A percentile compares a stretch with the other conserved stretches of the same genome.
phyloP scores from a whole-genome alignment of 2,329 filamentous ascomycete species.

The Fusarium tupiense region DNA sequence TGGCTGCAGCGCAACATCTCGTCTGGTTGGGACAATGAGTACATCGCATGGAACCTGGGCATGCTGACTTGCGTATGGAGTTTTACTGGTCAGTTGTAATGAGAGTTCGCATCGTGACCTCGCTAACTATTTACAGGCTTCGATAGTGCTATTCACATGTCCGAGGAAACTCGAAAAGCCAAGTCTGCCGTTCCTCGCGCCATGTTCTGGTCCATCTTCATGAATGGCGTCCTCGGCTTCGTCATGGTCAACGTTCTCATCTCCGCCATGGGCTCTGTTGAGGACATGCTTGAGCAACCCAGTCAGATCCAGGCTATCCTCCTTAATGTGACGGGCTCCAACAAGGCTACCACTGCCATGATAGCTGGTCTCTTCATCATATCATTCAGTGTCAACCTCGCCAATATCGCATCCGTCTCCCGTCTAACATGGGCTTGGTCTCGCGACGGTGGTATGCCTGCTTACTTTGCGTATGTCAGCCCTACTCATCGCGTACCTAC shows the following conservation, averaged over 20 bases:
- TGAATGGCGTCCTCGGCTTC: slow-evolving; percentile 41
- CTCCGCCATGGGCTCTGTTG: slow-evolving; percentile 39
- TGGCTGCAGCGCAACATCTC: slow-evolving; percentile 35
- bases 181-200: slow-evolving; percentile 40
- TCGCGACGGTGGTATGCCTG: slow-evolving; percentile 39
- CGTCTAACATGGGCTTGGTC: slow-evolving; percentile 42
- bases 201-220: slow-evolving; percentile 45
- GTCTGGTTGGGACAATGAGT: slow-evolving; percentile 39
- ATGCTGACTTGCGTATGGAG: slow-evolving; percentile 43
- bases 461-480: slow-evolving; percentile 39
- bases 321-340: slow-evolving; percentile 29
- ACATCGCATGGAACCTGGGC: slow-evolving; percentile 38
- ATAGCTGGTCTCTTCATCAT: slow-evolving; percentile 39
- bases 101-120: rapidly evolving
- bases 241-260: slow-evolving; percentile 43
- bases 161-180: slow-evolving; percentile 39
- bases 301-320: slow-evolving; percentile 41
- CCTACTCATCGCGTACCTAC: slow-evolving; percentile 37
- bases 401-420: slow-evolving; percentile 40
- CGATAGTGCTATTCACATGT: slow-evolving; percentile 42
- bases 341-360: slow-evolving; percentile 37
- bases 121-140: slow-evolving; percentile 25
- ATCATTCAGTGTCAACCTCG: slow-evolving; percentile 39
- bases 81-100: slow-evolving; percentile 27
- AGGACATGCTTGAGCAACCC: slow-evolving; percentile 35